Evolutionary conservation across 176 grass and related monocot species (phyloP).

Genomic region (Bromus sterilis): DNA sequence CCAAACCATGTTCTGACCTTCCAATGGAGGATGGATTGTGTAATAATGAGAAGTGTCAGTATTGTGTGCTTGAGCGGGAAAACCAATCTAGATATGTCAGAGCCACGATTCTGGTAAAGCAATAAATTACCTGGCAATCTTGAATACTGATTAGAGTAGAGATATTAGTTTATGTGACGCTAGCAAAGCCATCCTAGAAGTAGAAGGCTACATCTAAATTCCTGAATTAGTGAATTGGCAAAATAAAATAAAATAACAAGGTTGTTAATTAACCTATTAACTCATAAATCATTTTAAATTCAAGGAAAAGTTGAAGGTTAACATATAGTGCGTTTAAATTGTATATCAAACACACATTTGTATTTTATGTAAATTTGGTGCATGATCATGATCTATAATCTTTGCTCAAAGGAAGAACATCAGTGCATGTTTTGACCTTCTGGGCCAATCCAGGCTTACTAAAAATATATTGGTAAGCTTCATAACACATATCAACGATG

Average conservation of each 20-base stretch:
- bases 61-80: constrained; percentile 40
- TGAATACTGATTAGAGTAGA: constrained; percentile 10
- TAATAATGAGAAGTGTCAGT: constrained; percentile 34
- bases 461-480: not conserved
- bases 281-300: not conserved
- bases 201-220: not conserved
- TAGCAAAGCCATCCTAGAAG: constrained; percentile 1
- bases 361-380: not conserved
- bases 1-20: constrained; percentile 25
- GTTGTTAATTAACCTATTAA: not conserved
- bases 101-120: constrained; percentile 80
- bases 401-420: not conserved
- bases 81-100: constrained; percentile 62
- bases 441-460: not conserved
- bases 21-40: constrained; percentile 44
- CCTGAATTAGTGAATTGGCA: not conserved
- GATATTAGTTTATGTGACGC: not conserved
- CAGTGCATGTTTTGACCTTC: not conserved
- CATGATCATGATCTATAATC: not conserved
- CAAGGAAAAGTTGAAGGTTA: not conserved
- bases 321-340: not conserved
- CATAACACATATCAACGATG: not conserved
- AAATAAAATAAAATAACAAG: constrained; percentile 2
- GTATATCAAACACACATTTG: not conserved
- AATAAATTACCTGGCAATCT: constrained; percentile 20